Percentiles rank a stretch among this genome's conserved stretches.
Conservation (phyloP, 345 rosid genomes). For the Noccaea caerulescens region DNA sequence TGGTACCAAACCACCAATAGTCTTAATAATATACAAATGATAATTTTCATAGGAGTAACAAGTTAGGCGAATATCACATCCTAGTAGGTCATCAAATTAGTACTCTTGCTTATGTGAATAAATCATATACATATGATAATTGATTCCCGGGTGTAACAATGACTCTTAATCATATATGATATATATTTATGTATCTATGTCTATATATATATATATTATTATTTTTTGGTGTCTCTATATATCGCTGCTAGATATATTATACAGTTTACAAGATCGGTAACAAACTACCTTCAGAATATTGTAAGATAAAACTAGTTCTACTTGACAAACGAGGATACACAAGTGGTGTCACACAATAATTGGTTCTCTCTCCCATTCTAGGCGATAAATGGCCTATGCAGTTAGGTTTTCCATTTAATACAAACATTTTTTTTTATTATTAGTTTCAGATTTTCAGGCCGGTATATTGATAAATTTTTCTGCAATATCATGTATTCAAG, state of each 20-base stretch:
- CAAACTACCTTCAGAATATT: not conserved
- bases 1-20: not conserved
- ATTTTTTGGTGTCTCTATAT: not conserved
- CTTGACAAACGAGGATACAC: not conserved
- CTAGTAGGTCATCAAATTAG: not conserved
- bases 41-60: constrained; percentile 17
- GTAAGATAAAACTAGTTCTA: not conserved
- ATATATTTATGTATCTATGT: not conserved
- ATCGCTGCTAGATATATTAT: not conserved
- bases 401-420: constrained; percentile 12
- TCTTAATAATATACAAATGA: constrained; percentile 10
- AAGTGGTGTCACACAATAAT: constrained; percentile 4
- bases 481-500: no score
- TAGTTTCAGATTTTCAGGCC: not conserved
- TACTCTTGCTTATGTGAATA: not conserved
- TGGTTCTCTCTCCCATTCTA: not conserved
- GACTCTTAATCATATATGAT: not conserved
- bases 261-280: not conserved
- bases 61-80: constrained; percentile 14
- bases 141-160: not conserved
- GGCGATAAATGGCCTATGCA: constrained; percentile 3
- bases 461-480: not conserved
- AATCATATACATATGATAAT: not conserved
- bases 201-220: no score
- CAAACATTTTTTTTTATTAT: not conserved